These are phyloP conservation scores for Colletotrichum phormii DNA, from an alignment of 2,329 filamentous ascomycete genomes.

Conservation along the genomic window DNA sequence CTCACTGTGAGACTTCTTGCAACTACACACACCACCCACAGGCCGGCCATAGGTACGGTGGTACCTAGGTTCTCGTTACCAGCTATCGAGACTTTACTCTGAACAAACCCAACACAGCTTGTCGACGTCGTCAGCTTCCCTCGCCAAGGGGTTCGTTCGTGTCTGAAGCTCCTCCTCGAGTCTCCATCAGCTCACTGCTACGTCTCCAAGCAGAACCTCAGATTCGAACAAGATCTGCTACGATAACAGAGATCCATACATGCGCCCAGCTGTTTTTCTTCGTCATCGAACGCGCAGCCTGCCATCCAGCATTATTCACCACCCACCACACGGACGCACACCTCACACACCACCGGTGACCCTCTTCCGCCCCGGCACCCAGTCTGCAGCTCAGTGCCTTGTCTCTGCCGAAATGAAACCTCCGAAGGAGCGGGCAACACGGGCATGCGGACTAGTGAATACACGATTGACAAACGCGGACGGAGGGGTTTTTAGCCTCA, in stretches of 20 bases:
- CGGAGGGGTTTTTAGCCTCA: background rate
- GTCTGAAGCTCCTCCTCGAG: conserved; percentile 3
- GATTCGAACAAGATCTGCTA: conserved; percentile 18
- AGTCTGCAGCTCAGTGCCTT: conserved; percentile 31
- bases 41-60: background rate
- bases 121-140: background rate
- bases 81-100: background rate
- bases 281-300: conserved; percentile 24
- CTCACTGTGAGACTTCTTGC: background rate
- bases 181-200: background rate
- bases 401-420: conserved; percentile 36
- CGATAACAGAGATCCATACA: background rate
- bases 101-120: background rate
- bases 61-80: background rate
- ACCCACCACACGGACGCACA: background rate
- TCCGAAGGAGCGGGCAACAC: conserved; percentile 26
- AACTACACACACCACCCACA: background rate
- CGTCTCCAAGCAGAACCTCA: background rate
- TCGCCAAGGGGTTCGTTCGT: background rate
- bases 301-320: conserved; percentile 2
- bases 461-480: background rate
- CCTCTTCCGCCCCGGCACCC: conserved; percentile 29
- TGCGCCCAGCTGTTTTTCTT: background rate
- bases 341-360: conserved; percentile 11
- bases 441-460: background rate